A percentile compares a stretch with the other conserved stretches of the same genome.
phyloP scores from a whole-genome alignment of 257 asterid genomes.

The Nicotiana undulata region DNA sequence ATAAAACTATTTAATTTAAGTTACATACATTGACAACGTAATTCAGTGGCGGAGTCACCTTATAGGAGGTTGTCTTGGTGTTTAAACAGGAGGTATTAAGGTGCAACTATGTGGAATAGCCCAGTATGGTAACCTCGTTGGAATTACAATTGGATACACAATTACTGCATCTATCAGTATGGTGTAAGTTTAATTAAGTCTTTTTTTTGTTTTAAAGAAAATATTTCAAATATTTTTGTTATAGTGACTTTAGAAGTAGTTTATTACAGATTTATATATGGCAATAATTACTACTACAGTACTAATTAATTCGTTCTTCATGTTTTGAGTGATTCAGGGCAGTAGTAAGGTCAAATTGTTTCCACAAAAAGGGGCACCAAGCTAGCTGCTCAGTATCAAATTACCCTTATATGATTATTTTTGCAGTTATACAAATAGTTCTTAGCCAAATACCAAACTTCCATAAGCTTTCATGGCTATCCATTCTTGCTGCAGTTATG shows the following conservation, averaged over 20 bases:
- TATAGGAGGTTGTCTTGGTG: no score
- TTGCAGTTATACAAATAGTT: slow-evolving; percentile 18
- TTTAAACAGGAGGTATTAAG: slow-evolving; percentile 8
- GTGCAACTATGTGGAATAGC: slow-evolving; percentile 13
- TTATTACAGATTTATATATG: neutral
- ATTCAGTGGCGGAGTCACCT: no score
- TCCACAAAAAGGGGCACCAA: slow-evolving; percentile 13
- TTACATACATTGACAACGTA: accelerated
- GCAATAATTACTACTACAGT: neutral
- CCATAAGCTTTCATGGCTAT: slow-evolving; percentile 22
- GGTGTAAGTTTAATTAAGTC: slow-evolving; percentile 17
- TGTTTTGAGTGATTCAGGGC: slow-evolving; percentile 12
- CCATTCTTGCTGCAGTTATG: slow-evolving; percentile 33
- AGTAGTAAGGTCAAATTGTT: slow-evolving; percentile 25
- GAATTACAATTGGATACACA: slow-evolving; percentile 15
- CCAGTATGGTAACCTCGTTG: slow-evolving; percentile 10
- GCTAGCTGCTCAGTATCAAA: slow-evolving; percentile 19
- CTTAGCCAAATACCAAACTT: slow-evolving; percentile 32
- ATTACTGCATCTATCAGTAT: slow-evolving; percentile 34
- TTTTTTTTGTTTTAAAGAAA: neutral
- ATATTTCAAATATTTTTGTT: neutral
- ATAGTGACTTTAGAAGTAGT: neutral
- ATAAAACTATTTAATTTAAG: neutral
- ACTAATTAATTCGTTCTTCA: neutral
- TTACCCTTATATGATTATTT: slow-evolving; percentile 17